phyloP scores from a whole-genome alignment of 164 flowering plant species.

The Protea cynaroides region DNA sequence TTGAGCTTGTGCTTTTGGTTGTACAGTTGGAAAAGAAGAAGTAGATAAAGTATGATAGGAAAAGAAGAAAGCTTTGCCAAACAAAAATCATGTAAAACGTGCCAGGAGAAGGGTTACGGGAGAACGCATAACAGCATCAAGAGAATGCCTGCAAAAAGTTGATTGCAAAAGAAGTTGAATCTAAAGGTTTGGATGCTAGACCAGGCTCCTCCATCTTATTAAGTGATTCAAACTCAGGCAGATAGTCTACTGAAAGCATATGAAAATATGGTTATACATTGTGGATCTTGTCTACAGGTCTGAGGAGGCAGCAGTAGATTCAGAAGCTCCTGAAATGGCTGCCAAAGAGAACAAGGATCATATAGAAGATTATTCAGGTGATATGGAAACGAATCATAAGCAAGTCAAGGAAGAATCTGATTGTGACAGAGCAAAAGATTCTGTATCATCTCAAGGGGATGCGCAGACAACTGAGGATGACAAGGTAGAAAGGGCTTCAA shows the following conservation, averaged over 20 bases:
- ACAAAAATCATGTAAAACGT: constrained; percentile 28
- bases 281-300: constrained; percentile 51
- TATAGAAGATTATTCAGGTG: constrained; percentile 32
- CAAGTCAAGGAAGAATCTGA: constrained; percentile 64
- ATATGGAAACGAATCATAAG: constrained; percentile 37
- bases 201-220: constrained; percentile 18
- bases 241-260: constrained; percentile 45
- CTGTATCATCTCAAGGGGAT: constrained; percentile 67
- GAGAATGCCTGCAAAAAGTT: constrained; percentile 27
- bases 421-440: constrained; percentile 52
- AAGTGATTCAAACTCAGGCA: constrained; percentile 33
- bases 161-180: constrained; percentile 26
- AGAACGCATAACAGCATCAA: constrained; percentile 26
- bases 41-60: constrained; percentile 37
- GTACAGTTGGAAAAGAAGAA: constrained; percentile 11
- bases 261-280: constrained; percentile 42
- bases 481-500: constrained; percentile 34
- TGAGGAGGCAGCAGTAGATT: constrained; percentile 29
- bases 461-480: constrained; percentile 41
- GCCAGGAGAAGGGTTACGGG: constrained; percentile 28
- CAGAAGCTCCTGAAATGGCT: constrained; percentile 23
- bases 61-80: constrained; percentile 29
- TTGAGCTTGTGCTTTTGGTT: constrained; percentile 10
- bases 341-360: constrained; percentile 31
- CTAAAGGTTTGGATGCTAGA: constrained; percentile 24